Base-by-base conservation (phyloP, 78 protist genomes). In the Isochrysis galbana region DNA sequence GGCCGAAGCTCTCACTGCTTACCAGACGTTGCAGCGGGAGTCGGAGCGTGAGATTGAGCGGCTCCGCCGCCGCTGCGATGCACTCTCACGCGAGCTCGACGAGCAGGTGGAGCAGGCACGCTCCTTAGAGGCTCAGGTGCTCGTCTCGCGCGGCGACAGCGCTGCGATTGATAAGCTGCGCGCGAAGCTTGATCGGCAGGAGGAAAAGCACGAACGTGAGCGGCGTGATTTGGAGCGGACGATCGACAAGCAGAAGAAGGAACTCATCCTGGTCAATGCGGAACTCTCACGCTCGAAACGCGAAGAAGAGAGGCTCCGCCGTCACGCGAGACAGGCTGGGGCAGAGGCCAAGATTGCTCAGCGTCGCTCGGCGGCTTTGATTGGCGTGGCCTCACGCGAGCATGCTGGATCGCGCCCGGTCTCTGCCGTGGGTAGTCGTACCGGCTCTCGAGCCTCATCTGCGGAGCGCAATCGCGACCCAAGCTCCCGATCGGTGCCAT, bases 1-100 rank as follows among this genome's bases (percentile, higher is more conserved):
- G n/a, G n/a, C n/a, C n/a, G n/a, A n/a, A n/a, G n/a, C n/a, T n/a
- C n/a, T n/a, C n/a, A n/a, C n/a, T n/a, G n/a, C n/a, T n/a, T n/a
- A n/a, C n/a, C n/a, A n/a, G n/a, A n/a, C n/a, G n/a, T n/a, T 80
- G 87, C 87, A 36, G 82, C 44, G 55, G 17, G 87, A 80, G 23
- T 19, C 87, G 47, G 11, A 26, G 5, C 55, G 51, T 17, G 54
- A 80, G 55, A 4, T 44, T 4, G 32, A 21, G 22, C 5, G 26
- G 54, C 1, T 39, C 55, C 47, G 87, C 2, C 87, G 87, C n/a
- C 5, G 23, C 25, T 5, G 36, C 54, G 87, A 80, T 7, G 22
- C 26, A 51, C 55, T 44, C 34, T 23, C 55, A 2, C 22, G 2
- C 23, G 38, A 44, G 55, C 46, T 39, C n/a, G 34, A 80, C 5